Base-by-base conservation (phyloP, 1,139 yeast genomes). In the Zygosaccharomyces sapae region DNA sequence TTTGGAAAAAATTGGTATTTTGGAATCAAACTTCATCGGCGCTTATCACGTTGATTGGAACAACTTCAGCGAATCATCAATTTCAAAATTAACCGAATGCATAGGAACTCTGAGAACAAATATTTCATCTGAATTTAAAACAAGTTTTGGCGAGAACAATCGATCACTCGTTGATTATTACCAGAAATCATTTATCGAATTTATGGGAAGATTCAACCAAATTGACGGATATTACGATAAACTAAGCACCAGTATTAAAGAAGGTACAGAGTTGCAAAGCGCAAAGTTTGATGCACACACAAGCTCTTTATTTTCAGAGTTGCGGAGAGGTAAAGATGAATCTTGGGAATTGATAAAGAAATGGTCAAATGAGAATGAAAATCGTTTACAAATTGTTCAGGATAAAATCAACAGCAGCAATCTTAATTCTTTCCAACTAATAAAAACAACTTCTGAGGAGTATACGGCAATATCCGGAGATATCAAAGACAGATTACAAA, bases 191-290 rank as follows among this genome's bases (percentile, higher is more conserved):
- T 43, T 42, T 4, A 38, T 13, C 16, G 34, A 43, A n/a, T 30
- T 24, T 8, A 27, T 19, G 18, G 41, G 47, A 25, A 19, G 29
- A 31, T 24, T 42, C 12, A 25, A 19, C 22, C 31, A 31, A 7
- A 8, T 51, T 13, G 43, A 35, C 12, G 13, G 34, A 8, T 7
- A 18, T 42, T 34, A 39, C 16, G 34, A 34, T 13, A 18, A 18
- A 35, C n/a, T 51, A 48, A 30, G 42, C 43, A 30, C 33, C 30
- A n/a, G 37, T 36, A 24, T 38, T 3, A 29, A 30, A n/a, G 20
- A 39, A 20, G 12, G 12, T n/a, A n/a, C 25, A 7, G 39, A 33
- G 16, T 44, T 34, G 19, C 49, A 46, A 33, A 37, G 34, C 18
- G 30, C 30, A 8, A 10, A 27, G 9, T 9, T 39, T n/a, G 33